Evolutionary conservation across 176 grass and related monocot species (phyloP), one percentile per base, ranked within the genome.

Genomic region (Puccinellia tenuiflora): DNA sequence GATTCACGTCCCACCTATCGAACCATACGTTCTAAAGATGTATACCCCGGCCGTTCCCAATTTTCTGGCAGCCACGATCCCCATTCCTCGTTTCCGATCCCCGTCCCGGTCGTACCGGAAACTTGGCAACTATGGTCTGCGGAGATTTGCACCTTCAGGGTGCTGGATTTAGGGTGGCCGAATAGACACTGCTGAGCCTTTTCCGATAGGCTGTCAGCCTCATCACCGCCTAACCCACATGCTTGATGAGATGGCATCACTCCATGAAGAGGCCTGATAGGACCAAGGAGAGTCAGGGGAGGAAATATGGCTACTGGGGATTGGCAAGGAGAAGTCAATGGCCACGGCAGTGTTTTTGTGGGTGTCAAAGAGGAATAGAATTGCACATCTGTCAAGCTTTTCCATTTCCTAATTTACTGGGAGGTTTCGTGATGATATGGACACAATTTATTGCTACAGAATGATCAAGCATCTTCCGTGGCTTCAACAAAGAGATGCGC

Each of bases 381-480:
- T 31, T 59, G 67, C 67, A 73, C 3, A 45, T 45, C 18, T 59
- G 25, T 48, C 22, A 40, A 46, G 24, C 40, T 45, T 80, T 60
- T 42, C 12, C 18, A 42, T 82, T 42, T 45, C 38, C 50, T 69
- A 40, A 57, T 82, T 29, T 73, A 42, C 16, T 73, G 80, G 67
- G 20, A 81, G 8, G n/a, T 74, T 62, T 81, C 17, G 30, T 15
- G 40, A 33, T 50, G 5, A 64, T 47, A 33, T 50, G 40, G 59
- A 79, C n/a, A 81, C 14, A 17, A 37, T 52, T 54, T 60, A 38
- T 73, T 61, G 37, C 25, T 24, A 83, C 81, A 83, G 33, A 83
- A 83, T 31, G 7, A 61, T 8, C 0, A 51, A n/a, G 28, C 24
- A 47, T 73, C n/a, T 42, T 54, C 5, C 7, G 24, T 68, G 46